phyloP scores from a whole-genome alignment of 257 asterid genomes.

The Nyctanthes arbortristis region DNA sequence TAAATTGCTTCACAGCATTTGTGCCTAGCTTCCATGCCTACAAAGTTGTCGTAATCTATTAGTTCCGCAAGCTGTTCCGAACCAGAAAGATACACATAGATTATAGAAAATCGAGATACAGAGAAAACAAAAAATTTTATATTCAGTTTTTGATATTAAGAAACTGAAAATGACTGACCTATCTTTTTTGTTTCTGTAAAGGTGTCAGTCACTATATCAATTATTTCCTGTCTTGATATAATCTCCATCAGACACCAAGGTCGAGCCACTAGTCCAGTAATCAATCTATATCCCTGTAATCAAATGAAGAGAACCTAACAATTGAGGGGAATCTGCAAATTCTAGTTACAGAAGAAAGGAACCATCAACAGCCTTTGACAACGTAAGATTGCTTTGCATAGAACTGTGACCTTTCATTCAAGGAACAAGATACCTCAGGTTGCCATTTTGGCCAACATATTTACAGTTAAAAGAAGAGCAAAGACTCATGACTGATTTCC shows the following conservation, averaged over 20 bases:
- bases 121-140: background rate
- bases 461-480: background rate
- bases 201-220: conserved; percentile 56
- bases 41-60: background rate
- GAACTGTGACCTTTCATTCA: background rate
- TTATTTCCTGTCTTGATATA: conserved; percentile 68
- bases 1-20: conserved; percentile 77
- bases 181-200: conserved; percentile 68
- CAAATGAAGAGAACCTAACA: background rate
- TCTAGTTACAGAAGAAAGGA: conserved; percentile 3
- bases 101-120: background rate
- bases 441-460: background rate
- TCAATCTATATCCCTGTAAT: conserved; percentile 78
- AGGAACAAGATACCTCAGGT: conserved; percentile 2
- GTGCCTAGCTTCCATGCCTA: conserved; percentile 98
- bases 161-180: conserved; percentile 45
- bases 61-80: background rate
- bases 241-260: conserved; percentile 89
- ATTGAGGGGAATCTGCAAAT: background rate
- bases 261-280: conserved; percentile 77
- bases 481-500: conserved; percentile 3
- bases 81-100: background rate
- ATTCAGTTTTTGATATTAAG: conserved; percentile 3
- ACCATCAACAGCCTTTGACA: conserved; percentile 4
- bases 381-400: background rate